These are phyloP conservation scores for Leccinellum luteum DNA, from an alignment of 768 basidiomycete genomes.

Conservation along the genomic window DNA sequence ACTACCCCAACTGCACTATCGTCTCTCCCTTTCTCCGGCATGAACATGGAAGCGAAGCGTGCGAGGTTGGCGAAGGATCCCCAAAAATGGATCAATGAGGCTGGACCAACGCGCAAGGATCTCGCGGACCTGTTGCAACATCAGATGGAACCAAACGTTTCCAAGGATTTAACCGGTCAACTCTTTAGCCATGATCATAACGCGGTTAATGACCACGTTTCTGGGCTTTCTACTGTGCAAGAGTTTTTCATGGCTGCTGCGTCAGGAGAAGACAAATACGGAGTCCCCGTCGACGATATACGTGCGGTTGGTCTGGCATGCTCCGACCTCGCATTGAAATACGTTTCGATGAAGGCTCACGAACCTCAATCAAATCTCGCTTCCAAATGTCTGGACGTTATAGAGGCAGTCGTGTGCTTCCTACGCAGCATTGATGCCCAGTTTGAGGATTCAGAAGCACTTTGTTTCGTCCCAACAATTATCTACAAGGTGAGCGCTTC, in stretches of 20 bases:
- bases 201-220: slow-evolving; percentile 87
- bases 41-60: slow-evolving; percentile 50
- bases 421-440: slow-evolving; percentile 72
- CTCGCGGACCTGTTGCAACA: slow-evolving; percentile 79
- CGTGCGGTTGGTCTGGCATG: slow-evolving; percentile 76
- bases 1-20: slow-evolving; percentile 33
- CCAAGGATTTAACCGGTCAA: slow-evolving; percentile 68
- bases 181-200: slow-evolving; percentile 96
- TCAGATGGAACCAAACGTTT: slow-evolving; percentile 88
- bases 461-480: slow-evolving; percentile 85
- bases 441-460: slow-evolving; percentile 81
- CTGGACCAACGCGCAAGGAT: slow-evolving; percentile 80
- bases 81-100: slow-evolving; percentile 82
- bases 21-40: slow-evolving; percentile 34
- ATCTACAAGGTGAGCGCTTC: slow-evolving; percentile 71
- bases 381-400: slow-evolving; percentile 83
- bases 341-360: slow-evolving; percentile 84
- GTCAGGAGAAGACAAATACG: slow-evolving; percentile 53
- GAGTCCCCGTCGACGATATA: slow-evolving; percentile 43
- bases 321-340: slow-evolving; percentile 90
- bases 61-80: slow-evolving; percentile 70
- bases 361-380: slow-evolving; percentile 89
- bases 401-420: slow-evolving; percentile 76
- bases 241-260: slow-evolving; percentile 70
- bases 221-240: slow-evolving; percentile 68